phyloP scores from a whole-genome alignment of 805 yeast genomes.

The Wickerhamiella lipophila region DNA sequence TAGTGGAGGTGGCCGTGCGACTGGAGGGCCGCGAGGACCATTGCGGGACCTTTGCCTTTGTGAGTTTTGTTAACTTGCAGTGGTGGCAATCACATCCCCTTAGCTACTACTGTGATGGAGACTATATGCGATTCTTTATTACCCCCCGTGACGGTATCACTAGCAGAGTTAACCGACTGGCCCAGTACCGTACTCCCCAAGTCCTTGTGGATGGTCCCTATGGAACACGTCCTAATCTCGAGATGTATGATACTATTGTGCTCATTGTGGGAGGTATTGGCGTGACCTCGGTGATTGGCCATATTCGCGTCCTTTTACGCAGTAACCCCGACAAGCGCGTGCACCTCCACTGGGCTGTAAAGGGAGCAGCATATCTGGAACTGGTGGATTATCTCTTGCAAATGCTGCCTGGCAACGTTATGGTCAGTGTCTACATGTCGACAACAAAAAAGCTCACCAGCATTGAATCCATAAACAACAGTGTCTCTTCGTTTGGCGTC shows the following conservation, averaged over 20 bases:
- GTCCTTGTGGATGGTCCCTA: slow-evolving; percentile 49
- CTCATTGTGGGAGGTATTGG: slow-evolving; percentile 51
- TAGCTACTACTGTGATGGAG: slow-evolving; percentile 32
- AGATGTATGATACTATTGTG: slow-evolving; percentile 31
- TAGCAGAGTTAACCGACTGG: slow-evolving; percentile 4
- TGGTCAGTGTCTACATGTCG: slow-evolving; percentile 7
- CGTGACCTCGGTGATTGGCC: slow-evolving; percentile 35
- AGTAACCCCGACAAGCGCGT: slow-evolving; percentile 3
- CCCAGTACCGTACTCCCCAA: slow-evolving; percentile 23
- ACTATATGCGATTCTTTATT: slow-evolving; percentile 12
- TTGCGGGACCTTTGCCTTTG: slow-evolving; percentile 44
- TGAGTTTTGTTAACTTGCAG: slow-evolving; percentile 37
- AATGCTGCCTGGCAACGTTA: not conserved
- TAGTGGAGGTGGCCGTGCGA: slow-evolving; percentile 36
- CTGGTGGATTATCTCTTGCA: slow-evolving; percentile 13
- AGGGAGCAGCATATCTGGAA: slow-evolving; percentile 10
- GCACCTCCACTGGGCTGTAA: slow-evolving; percentile 18
- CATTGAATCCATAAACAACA: slow-evolving; percentile 4
- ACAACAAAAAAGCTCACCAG: not conserved
- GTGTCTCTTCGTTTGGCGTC: not conserved
- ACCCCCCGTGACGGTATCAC: slow-evolving; percentile 17
- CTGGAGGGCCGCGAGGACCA: slow-evolving; percentile 15
- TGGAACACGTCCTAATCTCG: slow-evolving; percentile 29
- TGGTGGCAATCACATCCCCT: slow-evolving; percentile 71
- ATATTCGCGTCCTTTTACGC: slow-evolving; percentile 10